These are phyloP conservation scores for Auriscalpium vulgare DNA, from an alignment of 768 basidiomycete genomes.

Conservation along the genomic window DNA sequence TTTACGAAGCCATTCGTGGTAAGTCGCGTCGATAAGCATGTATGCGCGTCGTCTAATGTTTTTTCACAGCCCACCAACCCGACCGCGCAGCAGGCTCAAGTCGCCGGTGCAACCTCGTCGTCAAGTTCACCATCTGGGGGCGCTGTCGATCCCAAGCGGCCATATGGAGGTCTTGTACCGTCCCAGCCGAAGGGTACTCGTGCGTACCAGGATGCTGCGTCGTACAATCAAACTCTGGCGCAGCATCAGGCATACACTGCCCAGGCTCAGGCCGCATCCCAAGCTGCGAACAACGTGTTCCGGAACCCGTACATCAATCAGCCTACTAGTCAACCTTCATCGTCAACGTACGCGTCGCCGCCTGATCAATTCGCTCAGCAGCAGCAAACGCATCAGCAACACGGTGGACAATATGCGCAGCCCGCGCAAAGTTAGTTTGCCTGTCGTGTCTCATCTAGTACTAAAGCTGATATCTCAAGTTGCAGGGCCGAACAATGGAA, in stretches of 20 bases:
- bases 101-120: conserved; percentile 15
- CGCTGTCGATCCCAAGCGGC: conserved; percentile 65
- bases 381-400: conserved; percentile 5
- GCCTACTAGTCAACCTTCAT: conserved; percentile 23
- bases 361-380: conserved; percentile 16
- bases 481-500: conserved; percentile 18
- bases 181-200: conserved; percentile 81
- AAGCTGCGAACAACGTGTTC: conserved; percentile 59
- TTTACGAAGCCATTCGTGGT: conserved; percentile 82
- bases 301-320: conserved; percentile 76
- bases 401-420: conserved; percentile 19
- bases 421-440: conserved; percentile 22
- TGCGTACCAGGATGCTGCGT: conserved; percentile 85
- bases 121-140: conserved; percentile 27
- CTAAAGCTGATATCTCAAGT: conserved; percentile 44
- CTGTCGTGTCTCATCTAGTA: conserved; percentile 26
- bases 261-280: conserved; percentile 68
- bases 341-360: conserved; percentile 24
- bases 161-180: conserved; percentile 88
- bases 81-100: conserved; percentile 5
- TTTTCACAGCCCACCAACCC: not conserved
- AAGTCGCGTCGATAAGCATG: conserved; percentile 21
- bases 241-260: conserved; percentile 93
- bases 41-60: no score
- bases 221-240: conserved; percentile 90